Evolutionary conservation across 2,329 filamentous ascomycete species (phyloP), one percentile per base, ranked within the genome.

Genomic region (Sphaerulina vaccinii): DNA sequence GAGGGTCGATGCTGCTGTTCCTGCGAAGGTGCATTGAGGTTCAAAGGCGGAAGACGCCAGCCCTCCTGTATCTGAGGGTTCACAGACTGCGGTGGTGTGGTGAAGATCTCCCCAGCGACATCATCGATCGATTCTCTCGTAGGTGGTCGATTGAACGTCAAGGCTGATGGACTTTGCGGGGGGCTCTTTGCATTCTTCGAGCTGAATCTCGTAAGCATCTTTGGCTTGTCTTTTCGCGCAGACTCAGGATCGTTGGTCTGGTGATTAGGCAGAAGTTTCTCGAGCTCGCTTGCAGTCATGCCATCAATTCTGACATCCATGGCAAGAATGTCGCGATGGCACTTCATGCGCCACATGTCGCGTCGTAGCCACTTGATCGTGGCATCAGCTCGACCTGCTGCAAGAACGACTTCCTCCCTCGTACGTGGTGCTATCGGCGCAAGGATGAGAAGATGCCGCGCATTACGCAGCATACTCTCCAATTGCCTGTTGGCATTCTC

Each of bases 321-420:
- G 4, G 84, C 77, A 16, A 99, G 74, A 54, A 97, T 91, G 63
- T 96, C 92, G 36, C 86, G 85, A 69, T 99, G 91, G 59, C 91
- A 96, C 65, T 84, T 92, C 63, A 92, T 81, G 48, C 85, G 87
- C 90, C 91, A 96, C 16, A 96, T 93, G 60, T 96, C 90, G 68
- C 95, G 86, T 55, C 92, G 81, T n/a, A 86, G 85, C 92, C 92
- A 96, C 68, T 93, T 95, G 54, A 99, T 74, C 67, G 92, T 90
- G 3, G 90, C 90, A 50, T 91, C 85, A 72, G 95, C 85, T 6
- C 87, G 84, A 5, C 86, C 89, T 16, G 93, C 92, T 15, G 90
- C 87, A 58, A 87, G 78, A n/a, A 96, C 79, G 49, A 97, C 80
- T 53, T 90, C 82, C 54, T 97, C 92, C 54, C 93, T 81, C 0